Conservation (phyloP, 345 rosid genomes). For the Boechera divaricarpa region DNA sequence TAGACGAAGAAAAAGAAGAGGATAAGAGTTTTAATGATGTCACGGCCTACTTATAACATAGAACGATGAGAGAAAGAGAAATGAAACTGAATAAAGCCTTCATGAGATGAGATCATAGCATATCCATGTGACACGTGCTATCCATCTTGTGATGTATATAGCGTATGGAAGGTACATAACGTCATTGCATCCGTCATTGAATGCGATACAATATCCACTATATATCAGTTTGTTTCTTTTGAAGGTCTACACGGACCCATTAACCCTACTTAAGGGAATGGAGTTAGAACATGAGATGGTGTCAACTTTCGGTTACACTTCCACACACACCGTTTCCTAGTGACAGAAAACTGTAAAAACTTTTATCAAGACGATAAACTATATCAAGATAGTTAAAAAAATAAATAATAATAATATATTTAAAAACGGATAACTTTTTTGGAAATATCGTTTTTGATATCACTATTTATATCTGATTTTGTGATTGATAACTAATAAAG, state of each 20-base stretch:
- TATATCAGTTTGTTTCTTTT: neutral
- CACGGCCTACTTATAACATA: neutral
- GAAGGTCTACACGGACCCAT: neutral
- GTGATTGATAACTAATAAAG: too few relatives aligned
- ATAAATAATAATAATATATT: too few relatives aligned
- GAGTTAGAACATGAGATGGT: neutral
- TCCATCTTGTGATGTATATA: neutral
- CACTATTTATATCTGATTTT: too few relatives aligned
- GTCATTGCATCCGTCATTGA: conserved; percentile 4
- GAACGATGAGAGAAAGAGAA: neutral
- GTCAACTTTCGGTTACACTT: too few relatives aligned
- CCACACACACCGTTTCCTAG: too few relatives aligned
- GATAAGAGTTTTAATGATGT: neutral
- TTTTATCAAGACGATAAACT: too few relatives aligned
- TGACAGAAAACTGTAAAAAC: too few relatives aligned
- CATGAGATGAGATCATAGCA: too few relatives aligned
- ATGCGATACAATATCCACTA: too few relatives aligned
- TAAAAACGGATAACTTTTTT: too few relatives aligned
- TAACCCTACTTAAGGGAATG: neutral
- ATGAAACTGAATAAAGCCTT: neutral
- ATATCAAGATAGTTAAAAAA: too few relatives aligned
- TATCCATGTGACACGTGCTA: neutral
- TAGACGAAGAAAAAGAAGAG: neutral
- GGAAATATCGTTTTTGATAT: too few relatives aligned
- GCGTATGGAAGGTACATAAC: neutral